Evolutionary conservation across 805 yeast species (phyloP).

Genomic region (Schwanniomyces vanrijiae): DNA sequence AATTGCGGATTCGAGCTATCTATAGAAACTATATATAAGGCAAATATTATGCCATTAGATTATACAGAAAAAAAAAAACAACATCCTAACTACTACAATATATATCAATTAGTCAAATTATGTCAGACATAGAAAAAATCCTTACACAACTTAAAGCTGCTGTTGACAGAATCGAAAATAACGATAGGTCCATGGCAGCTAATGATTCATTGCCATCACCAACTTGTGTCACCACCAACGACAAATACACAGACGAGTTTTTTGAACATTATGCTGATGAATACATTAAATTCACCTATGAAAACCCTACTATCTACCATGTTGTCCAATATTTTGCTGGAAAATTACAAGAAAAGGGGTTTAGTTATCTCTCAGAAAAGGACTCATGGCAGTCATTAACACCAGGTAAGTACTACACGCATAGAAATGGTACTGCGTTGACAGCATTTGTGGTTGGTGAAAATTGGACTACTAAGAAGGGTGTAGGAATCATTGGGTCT

Average conservation of each 20-base stretch:
- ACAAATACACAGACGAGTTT: slow-evolving; percentile 16
- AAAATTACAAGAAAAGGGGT: slow-evolving; percentile 58
- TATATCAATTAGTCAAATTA: background rate
- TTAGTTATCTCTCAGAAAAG: slow-evolving; percentile 64
- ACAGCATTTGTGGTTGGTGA: slow-evolving; percentile 40
- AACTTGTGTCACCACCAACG: background rate
- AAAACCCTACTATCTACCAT: slow-evolving; percentile 75
- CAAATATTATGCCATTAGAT: background rate
- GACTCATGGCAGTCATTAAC: slow-evolving; percentile 47
- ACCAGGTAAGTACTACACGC: slow-evolving; percentile 56
- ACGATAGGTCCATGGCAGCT: background rate
- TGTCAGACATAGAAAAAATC: slow-evolving; percentile 5
- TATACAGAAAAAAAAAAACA: background rate
- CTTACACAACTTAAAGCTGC: slow-evolving; percentile 3
- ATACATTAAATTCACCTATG: slow-evolving; percentile 70
- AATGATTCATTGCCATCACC: background rate
- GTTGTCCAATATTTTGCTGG: slow-evolving; percentile 55
- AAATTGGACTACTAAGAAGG: slow-evolving; percentile 32
- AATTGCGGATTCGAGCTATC: background rate
- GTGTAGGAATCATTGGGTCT: slow-evolving; percentile 26
- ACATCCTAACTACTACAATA: background rate
- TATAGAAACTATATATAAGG: background rate
- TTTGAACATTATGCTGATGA: slow-evolving; percentile 35
- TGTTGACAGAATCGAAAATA: background rate
- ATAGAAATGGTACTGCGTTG: slow-evolving; percentile 31